A percentile compares a stretch with the other conserved stretches of the same genome.
Conservation (phyloP, 441 rosid species). For the Pelargonium myrrhifolium region DNA sequence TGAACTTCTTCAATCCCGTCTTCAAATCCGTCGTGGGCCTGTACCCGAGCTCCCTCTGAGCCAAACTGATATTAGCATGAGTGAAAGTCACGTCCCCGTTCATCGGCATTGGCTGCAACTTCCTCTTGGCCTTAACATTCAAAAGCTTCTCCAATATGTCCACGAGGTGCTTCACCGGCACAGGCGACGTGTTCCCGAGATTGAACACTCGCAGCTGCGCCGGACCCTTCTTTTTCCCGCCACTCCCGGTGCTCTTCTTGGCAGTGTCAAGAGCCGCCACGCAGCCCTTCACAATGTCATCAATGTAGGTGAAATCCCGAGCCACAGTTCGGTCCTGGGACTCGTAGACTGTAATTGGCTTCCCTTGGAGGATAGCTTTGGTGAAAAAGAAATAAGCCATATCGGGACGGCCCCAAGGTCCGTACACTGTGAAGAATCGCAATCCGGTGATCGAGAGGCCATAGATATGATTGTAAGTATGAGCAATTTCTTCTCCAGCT, state of each 20-base stretch:
- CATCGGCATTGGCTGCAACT: conserved; percentile 66
- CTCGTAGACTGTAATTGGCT: conserved; percentile 68
- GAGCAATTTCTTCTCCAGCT: conserved; percentile 98
- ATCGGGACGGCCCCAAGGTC: conserved; percentile 99
- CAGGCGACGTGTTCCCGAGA: conserved; percentile 25
- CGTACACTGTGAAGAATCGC: conserved; percentile 92
- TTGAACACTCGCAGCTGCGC: conserved; percentile 90
- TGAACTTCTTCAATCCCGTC: conserved; percentile 89
- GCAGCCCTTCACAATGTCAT: conserved; percentile 94
- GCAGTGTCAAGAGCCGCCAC: conserved; percentile 84
- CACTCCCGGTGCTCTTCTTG: conserved; percentile 88
- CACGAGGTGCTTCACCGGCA: conserved; percentile 80
- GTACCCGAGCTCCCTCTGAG: conserved; percentile 75
- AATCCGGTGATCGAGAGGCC: conserved; percentile 91
- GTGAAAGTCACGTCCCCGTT: conserved; percentile 93
- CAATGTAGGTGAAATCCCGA: conserved; percentile 92
- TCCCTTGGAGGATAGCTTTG: conserved; percentile 73
- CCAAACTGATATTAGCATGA: conserved; percentile 89
- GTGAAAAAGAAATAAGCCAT: conserved; percentile 99
- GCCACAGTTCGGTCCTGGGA: conserved; percentile 78
- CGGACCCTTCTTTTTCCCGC: conserved; percentile 84
- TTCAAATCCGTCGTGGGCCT: conserved; percentile 85
- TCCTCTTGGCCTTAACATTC: conserved; percentile 82
- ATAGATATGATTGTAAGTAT: conserved; percentile 87
- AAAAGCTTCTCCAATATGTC: conserved; percentile 70